phyloP scores from a whole-genome alignment of 2,329 filamentous ascomycete species.

The Scedosporium boydii region DNA sequence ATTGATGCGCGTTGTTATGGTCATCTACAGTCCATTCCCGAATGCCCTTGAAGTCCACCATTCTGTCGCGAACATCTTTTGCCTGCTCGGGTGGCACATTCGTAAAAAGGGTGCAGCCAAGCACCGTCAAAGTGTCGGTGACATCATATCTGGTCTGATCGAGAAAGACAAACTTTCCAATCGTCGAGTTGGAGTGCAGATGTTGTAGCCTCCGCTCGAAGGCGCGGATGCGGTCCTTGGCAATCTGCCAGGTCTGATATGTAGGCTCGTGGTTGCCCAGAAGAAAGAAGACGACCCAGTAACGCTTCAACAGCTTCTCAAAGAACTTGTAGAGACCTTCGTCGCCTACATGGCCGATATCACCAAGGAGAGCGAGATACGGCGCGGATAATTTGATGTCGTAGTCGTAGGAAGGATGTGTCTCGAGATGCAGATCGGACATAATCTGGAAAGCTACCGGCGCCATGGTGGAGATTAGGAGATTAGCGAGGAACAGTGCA shows the following conservation, averaged over 20 bases:
- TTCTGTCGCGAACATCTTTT: conserved; percentile 19
- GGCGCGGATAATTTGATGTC: conserved; percentile 27
- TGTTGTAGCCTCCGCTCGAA: neutral
- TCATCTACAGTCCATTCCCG: conserved; percentile 13
- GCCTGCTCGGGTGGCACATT: conserved; percentile 19
- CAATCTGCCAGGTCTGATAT: conserved; percentile 5
- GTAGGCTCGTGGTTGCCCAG: conserved; percentile 40
- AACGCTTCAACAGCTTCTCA: conserved; percentile 26
- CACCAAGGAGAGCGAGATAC: conserved; percentile 37
- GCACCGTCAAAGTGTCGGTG: conserved; percentile 23
- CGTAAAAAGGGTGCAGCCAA: conserved; percentile 35
- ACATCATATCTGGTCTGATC: conserved; percentile 29
- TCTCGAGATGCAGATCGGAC: conserved; percentile 37
- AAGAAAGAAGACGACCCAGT: conserved; percentile 31
- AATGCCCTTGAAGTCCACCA: conserved; percentile 20
- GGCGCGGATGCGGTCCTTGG: conserved; percentile 1
- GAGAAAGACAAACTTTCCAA: conserved; percentile 27
- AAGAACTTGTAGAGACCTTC: conserved; percentile 30
- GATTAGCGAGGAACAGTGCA: neutral
- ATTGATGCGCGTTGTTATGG: conserved; percentile 14
- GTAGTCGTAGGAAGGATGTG: conserved; percentile 24
- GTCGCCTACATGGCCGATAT: conserved; percentile 34
- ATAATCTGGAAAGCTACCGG: conserved; percentile 12
- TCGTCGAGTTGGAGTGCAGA: conserved; percentile 2
- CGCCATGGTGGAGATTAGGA: neutral